A percentile compares a stretch with the other conserved stretches of the same genome.
Conservation (phyloP, 1,139 yeast species). For the Geotrichum siamense region DNA sequence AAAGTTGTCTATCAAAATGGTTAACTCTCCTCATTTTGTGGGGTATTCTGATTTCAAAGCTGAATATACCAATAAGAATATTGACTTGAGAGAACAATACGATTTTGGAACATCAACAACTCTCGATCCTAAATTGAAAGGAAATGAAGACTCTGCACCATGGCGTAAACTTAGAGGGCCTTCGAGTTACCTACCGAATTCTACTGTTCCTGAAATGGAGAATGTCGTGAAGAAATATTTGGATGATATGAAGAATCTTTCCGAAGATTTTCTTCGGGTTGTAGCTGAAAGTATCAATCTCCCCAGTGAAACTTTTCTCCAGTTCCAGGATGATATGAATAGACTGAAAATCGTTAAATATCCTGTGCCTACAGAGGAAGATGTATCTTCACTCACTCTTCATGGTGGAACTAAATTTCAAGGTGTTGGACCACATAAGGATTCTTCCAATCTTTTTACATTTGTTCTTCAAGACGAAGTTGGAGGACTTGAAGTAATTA, state of each 20-base stretch:
- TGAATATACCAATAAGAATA: conserved; percentile 53
- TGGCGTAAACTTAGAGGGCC: conserved; percentile 61
- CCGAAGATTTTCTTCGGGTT: conserved; percentile 40
- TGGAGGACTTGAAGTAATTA: conserved; percentile 55
- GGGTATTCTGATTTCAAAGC: conserved; percentile 63
- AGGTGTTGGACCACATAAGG: conserved; percentile 69
- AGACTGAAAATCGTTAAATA: conserved; percentile 35
- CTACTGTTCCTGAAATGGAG: conserved; percentile 46
- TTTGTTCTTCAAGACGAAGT: conserved; percentile 52
- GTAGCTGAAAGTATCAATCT: conserved; percentile 53
- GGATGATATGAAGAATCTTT: conserved; percentile 42
- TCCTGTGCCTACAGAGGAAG: conserved; percentile 26
- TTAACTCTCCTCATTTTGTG: conserved; percentile 55
- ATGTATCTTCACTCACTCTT: conserved; percentile 16
- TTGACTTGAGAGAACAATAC: conserved; percentile 63
- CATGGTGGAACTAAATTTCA: conserved; percentile 37
- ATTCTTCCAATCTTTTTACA: conserved; percentile 53
- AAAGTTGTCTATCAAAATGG: conserved; percentile 47
- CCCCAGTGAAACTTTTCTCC: conserved; percentile 40
- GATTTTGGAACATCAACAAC: conserved; percentile 59
- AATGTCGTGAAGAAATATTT: conserved; percentile 43
- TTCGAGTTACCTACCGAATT: conserved; percentile 50
- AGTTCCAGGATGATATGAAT: conserved; percentile 39
- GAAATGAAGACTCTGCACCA: conserved; percentile 22
- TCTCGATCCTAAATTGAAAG: conserved; percentile 18